Evolutionary conservation across 2,329 filamentous ascomycete species (phyloP), one percentile per base, ranked within the genome.

Genomic region (Ceratocystis alfenasii): DNA sequence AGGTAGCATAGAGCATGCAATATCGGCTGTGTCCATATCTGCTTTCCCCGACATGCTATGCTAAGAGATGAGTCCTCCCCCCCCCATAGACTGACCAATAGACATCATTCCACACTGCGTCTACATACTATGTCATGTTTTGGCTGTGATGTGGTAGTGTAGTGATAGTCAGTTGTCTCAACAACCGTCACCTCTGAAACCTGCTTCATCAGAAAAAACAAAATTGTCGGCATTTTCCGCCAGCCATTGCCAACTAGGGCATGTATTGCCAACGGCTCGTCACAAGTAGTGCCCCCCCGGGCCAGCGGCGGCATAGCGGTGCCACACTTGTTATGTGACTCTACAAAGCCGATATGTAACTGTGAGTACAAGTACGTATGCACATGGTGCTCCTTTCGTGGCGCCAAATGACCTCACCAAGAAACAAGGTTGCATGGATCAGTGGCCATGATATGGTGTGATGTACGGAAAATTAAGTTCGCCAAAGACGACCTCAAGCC

Each of bases 371-470:
- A 20, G 28, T 30, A 59, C 25, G 28, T 25, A 5, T 25, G 55
- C 55, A 17, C 28, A n/a, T 36, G 12, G 10, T 41, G 10, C 36
- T 15, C 36, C 36, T 41, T 41, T 41, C 12, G 36, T 41, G 36
- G 36, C 36, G 36, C 36, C 36, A 41, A 59, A 36, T 59, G 55
- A 59, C 55, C 55, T 59, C 55, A 59, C 28, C 28, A 36, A 25
- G 48, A 36, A 12, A 36, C 7, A 59, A 17, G 30, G 15, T 36
- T 59, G 55, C 55, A 59, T 59, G 55, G 33, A 36, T 15, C 30
- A n/a, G 30, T 41, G 36, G 36, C 36, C 17, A 36, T 53, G 48
- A 53, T 53, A 41, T 22, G 48, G 22, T 53, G 22, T 36, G 55
- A 25, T 25, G 55, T 10, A 59, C 55, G 28, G 53, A 59, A 36